Base-by-base conservation (phyloP, 352 stramenopile genomes). In the Globisporangium heterothallicum region DNA sequence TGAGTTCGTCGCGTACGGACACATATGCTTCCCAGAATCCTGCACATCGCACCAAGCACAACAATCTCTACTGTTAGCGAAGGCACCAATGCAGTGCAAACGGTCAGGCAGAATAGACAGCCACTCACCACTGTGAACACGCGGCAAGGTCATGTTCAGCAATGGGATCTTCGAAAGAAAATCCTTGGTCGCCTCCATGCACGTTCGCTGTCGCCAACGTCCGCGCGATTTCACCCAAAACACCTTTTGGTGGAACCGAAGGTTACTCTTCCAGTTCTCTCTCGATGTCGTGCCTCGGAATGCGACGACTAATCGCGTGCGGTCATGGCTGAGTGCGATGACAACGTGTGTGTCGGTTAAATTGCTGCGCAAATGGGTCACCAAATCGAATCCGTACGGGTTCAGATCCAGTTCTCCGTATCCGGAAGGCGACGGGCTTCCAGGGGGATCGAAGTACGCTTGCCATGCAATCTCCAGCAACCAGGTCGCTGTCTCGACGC, bases 241-340 rank as follows among this genome's bases (percentile, higher is more conserved):
- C 26, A 90, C 80, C 18, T 78, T 70, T 59, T 93, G 79, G 46
- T 91, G 74, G 12, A 86, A 88, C 19, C 84, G 78, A 4, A 95
- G 57, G 53, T 95, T 95, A 55, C 82, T 92, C 55, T 83, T 92
- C 85, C 85, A 95, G 60, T 95, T 91, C 45, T 82, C 76, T 30
- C 87, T 84, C 60, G 84, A 92, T 2, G 85, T 89, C 24, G 85
- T 94, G 4, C 85, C 85, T 41, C 85, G 77, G 45, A 95, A 95
- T 9, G 85, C 81, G 47, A 95, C 74, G 13, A 95, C 84, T 7
- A 95, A 68, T 10, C 84, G 81, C 25, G 78, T 75, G 16, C 81
- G 76, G 18, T 76, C 66, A 1, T 60, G 61, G 60, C 66, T 66
- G 40, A 63, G 76, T 22, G 68, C 85, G 50, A 73, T 82, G 47